Base-by-base conservation (phyloP, 306 rosid genomes). In the Leucaena leucocephala region DNA sequence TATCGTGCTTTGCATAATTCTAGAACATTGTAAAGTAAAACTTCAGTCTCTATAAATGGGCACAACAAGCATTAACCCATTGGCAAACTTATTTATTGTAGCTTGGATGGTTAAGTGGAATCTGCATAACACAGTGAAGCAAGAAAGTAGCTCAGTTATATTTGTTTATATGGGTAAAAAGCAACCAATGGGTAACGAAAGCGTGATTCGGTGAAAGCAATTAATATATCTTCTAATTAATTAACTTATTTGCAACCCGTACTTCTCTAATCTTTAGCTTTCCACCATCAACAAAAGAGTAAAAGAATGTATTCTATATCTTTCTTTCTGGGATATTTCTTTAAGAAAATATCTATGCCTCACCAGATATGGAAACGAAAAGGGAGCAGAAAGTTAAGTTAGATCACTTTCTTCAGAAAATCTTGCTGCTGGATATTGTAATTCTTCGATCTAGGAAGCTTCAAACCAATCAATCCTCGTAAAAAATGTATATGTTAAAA, bases 1-100 rank as follows among this genome's bases (percentile, higher is more conserved):
- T 66, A 63, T 52, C 79, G 35, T n/a, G 68, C 89, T 81, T 74
- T 86, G 85, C 80, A 86, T 71, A 42, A 55, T 83, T 86, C 81
- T 78, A 81, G 83, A 72, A 71, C 39, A 71, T 39, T 48, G 61
- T 71, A 61, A 66, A 70, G 43, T 52, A 34, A 19, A 2, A 67
- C 2, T 19, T 42, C 15, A 63, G 46, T 78, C 68, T 54, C 39
- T 46, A 0, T 49, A 13, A 75, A 70, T 45, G 67, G 54, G 44
- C 70, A 71, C 54, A 70, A 65, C 64, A 58, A 40, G 71, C 42
- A 22, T 27, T 58, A 57, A 6, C 15, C 13, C 46, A 22, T 65
- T 48, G 55, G 46, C 52, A 63, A 82, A 19, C 35, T 19, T 19
- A 45, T 46, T 27, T 27, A 67, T 45, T 33, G 39, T 70, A 34